Evolutionary conservation across 768 basidiomycete genomes (phyloP), one percentile per base, ranked within the genome.

Genomic region (Mycena venus): DNA sequence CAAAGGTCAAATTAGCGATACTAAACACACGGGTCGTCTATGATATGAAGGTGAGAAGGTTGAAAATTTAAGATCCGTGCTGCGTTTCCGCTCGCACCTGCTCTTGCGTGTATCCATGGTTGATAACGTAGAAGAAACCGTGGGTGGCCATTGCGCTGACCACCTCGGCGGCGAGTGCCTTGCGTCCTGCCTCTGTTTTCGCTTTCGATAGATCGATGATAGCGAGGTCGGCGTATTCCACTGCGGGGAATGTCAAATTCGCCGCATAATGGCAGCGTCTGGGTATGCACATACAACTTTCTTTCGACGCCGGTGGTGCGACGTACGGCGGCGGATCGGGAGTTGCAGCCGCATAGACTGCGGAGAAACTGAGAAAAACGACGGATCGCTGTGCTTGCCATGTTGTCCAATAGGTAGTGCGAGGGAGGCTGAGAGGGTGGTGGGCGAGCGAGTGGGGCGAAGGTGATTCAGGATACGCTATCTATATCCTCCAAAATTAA

Each of bases 101-200:
- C 25, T 82, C 83, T 51, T 78, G 77, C 0, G 85, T 85, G 58
- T 86, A 84, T 14, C 89, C 89, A 74, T 90, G 89, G 67, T 88
- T 88, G 44, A 88, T 79, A 21, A 87, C 85, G 68, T 88, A 90
- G 77, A 89, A 86, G 78, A 90, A 90, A 2, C 85, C 85, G 40
- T 79, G 68, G 15, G 73, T 58, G 38, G 32, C 25, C 75, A 87
- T 77, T 0, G 86, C 86, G 44, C 83, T 76, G 67, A 78, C 81
- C 21, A 86, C 78, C 73, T 85, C 79, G 11, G 44, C 53, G 3
- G 82, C 82, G 10, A 88, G 78, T 21, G 47, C 59, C 2, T 74
- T 68, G 27, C 83, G 82, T 9, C 80, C 81, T 36, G 82, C 82
- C 0, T 75, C 65, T 3, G 78, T 84, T 15, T 70, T 56, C 1